phyloP scores from a whole-genome alignment of 192 early-diverging fungal genomes.

The Kappamyces sp. region DNA sequence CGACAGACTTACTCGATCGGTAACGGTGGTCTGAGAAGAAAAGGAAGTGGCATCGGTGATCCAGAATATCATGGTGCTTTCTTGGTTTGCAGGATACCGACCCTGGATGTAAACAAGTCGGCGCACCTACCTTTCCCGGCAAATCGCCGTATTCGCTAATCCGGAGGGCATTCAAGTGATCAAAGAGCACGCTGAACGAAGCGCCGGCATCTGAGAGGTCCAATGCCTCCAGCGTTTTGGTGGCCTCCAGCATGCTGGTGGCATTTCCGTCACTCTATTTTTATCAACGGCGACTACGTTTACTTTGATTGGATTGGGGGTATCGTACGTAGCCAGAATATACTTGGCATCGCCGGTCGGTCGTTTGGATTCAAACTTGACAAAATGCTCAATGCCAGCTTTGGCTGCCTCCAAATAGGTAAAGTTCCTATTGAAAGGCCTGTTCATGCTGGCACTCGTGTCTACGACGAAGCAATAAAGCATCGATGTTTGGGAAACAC shows the following conservation, averaged over 20 bases:
- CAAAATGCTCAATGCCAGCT: slow-evolving; percentile 67
- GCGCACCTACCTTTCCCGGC: slow-evolving; percentile 43
- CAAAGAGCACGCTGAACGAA: slow-evolving; percentile 61
- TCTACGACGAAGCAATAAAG: slow-evolving; percentile 69
- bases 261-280: slow-evolving; percentile 29
- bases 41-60: slow-evolving; percentile 69
- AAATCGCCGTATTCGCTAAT: slow-evolving; percentile 58
- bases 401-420: slow-evolving; percentile 68
- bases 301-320: slow-evolving; percentile 45
- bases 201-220: slow-evolving; percentile 65
- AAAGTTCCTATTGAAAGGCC: slow-evolving; percentile 49
- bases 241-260: slow-evolving; percentile 53
- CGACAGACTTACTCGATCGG: slow-evolving; percentile 1
- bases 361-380: slow-evolving; percentile 42
- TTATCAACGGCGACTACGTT: slow-evolving; percentile 16
- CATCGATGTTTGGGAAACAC: slow-evolving; percentile 20
- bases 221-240: slow-evolving; percentile 38
- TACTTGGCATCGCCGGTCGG: slow-evolving; percentile 39
- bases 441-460: slow-evolving; percentile 78
- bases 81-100: slow-evolving; percentile 57
- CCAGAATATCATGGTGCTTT: slow-evolving; percentile 68
- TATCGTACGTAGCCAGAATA: slow-evolving; percentile 68
- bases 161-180: slow-evolving; percentile 62
- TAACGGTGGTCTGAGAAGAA: slow-evolving; percentile 14
- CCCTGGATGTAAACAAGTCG: slow-evolving; percentile 34